phyloP scores from a whole-genome alignment of 2,329 filamentous ascomycete genomes.

The Colletotrichum costaricense region DNA sequence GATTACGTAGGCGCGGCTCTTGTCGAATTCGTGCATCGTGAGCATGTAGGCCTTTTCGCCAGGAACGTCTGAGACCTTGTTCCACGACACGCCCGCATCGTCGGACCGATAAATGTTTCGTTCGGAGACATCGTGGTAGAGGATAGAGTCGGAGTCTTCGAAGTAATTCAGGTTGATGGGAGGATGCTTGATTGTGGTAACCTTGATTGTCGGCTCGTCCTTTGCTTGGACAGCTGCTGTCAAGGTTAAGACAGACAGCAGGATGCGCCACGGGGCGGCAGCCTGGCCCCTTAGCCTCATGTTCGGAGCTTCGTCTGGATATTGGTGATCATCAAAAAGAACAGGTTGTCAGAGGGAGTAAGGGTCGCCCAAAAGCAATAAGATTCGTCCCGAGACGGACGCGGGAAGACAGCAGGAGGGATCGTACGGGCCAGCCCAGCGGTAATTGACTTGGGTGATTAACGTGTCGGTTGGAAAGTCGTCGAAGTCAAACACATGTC shows the following conservation, averaged over 20 bases:
- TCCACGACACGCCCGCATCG: constrained; percentile 85
- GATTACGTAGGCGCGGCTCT: constrained; percentile 82
- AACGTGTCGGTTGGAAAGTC: constrained; percentile 28
- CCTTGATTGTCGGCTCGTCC: constrained; percentile 73
- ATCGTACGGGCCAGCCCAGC: constrained; percentile 31
- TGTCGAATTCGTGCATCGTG: constrained; percentile 82
- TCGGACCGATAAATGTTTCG: constrained; percentile 80
- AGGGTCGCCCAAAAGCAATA: neutral
- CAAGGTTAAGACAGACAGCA: constrained; percentile 62
- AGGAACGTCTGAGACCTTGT: constrained; percentile 71
- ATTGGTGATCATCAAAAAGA: constrained; percentile 56
- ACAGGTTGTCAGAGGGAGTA: constrained; percentile 4
- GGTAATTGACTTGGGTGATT: constrained; percentile 22
- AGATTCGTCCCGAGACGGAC: constrained; percentile 12
- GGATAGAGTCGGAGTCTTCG: constrained; percentile 83
- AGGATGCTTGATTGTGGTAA: constrained; percentile 72
- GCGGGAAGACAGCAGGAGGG: neutral
- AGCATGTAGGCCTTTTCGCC: constrained; percentile 73
- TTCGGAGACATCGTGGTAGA: constrained; percentile 76
- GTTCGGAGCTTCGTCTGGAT: constrained; percentile 51
- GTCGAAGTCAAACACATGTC: constrained; percentile 28
- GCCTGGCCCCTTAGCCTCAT: constrained; percentile 66
- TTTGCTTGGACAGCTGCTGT: constrained; percentile 60
- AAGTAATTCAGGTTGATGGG: constrained; percentile 87
- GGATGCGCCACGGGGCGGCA: constrained; percentile 58